These are phyloP conservation scores for Leptographium galeiforme DNA, from an alignment of 2,329 filamentous ascomycete species.

Conservation along the genomic window DNA sequence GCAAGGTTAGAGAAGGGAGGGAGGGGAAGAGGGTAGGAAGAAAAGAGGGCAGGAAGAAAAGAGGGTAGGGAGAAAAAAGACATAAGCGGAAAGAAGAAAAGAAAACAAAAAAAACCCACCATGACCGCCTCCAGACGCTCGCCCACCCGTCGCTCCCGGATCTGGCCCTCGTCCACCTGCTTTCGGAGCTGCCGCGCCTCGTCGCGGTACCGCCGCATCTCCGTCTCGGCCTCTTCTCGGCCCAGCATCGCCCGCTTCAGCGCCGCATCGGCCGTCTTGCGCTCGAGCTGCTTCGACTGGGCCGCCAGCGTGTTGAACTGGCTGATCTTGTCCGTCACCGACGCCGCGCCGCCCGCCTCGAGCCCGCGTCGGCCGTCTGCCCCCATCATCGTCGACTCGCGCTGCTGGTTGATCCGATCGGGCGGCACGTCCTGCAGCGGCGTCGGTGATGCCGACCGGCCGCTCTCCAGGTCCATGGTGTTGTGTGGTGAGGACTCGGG, in stretches of 20 bases:
- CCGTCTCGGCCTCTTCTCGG: slow-evolving; percentile 58
- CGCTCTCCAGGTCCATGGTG: slow-evolving; percentile 30
- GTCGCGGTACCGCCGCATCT: slow-evolving; percentile 49
- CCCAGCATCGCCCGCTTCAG: slow-evolving; percentile 54
- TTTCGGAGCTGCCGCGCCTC: slow-evolving; percentile 42
- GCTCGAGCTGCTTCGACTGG: slow-evolving; percentile 47
- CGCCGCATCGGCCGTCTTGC: slow-evolving; percentile 51
- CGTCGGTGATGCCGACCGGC: slow-evolving; percentile 37
- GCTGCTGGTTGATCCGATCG: slow-evolving; percentile 46
- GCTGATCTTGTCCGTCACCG: slow-evolving; percentile 54
- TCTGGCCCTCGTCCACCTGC: slow-evolving; percentile 50
- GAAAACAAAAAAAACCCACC: slow-evolving; percentile 28
- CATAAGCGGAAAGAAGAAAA: neutral
- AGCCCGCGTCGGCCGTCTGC: neutral
- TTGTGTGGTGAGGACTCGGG: too few species aligned
- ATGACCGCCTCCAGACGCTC: slow-evolving; percentile 56
- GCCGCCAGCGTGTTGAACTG: slow-evolving; percentile 58
- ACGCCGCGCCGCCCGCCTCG: slow-evolving; percentile 15
- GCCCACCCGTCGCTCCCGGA: slow-evolving; percentile 51
- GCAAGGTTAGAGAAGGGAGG: neutral
- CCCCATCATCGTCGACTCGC: slow-evolving; percentile 12
- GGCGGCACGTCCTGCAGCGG: slow-evolving; percentile 49
- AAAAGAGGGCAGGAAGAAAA: too few species aligned
- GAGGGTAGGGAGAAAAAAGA: too few species aligned
- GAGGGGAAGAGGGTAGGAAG: neutral